Conservation (phyloP, 1,139 yeast species). For the Hansenula anomala region DNA sequence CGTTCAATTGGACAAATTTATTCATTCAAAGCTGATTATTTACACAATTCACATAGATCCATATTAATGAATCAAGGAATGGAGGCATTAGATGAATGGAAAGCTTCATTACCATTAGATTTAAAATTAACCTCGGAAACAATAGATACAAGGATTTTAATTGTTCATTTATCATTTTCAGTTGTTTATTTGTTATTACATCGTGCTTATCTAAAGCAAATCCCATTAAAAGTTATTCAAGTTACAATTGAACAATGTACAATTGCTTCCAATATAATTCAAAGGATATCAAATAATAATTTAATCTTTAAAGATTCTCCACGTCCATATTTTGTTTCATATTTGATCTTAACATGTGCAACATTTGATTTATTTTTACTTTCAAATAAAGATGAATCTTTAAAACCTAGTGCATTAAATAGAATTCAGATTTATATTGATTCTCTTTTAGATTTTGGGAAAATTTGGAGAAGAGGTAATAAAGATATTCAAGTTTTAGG, state of each 20-base stretch:
- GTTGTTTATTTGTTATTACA: slow-evolving; percentile 22
- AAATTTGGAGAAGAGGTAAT: slow-evolving; percentile 23
- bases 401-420: slow-evolving; percentile 12
- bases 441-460: slow-evolving; percentile 19
- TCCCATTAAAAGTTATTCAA: slow-evolving; percentile 21
- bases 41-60: slow-evolving; percentile 18
- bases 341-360: slow-evolving; percentile 24
- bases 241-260: slow-evolving; percentile 18
- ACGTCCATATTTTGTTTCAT: slow-evolving; percentile 25
- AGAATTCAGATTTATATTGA: slow-evolving; percentile 17
- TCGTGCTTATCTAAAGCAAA: slow-evolving; percentile 23
- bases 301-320: slow-evolving; percentile 17
- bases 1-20: slow-evolving; percentile 25
- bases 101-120: slow-evolving; percentile 9
- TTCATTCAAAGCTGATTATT: slow-evolving; percentile 21
- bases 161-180: slow-evolving; percentile 17
- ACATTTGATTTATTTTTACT: slow-evolving; percentile 25
- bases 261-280: slow-evolving; percentile 17
- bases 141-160: slow-evolving; percentile 10
- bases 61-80: slow-evolving; percentile 17
- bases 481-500: slow-evolving; percentile 22
- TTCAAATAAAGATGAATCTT: slow-evolving; percentile 17
- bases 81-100: slow-evolving; percentile 9
- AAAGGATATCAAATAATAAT: slow-evolving; percentile 6
- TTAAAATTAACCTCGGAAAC: not conserved